Percentiles rank a stretch among this genome's conserved stretches.
phyloP scores from a whole-genome alignment of 106 monocot species.

The Dendrobium huoshanense region DNA sequence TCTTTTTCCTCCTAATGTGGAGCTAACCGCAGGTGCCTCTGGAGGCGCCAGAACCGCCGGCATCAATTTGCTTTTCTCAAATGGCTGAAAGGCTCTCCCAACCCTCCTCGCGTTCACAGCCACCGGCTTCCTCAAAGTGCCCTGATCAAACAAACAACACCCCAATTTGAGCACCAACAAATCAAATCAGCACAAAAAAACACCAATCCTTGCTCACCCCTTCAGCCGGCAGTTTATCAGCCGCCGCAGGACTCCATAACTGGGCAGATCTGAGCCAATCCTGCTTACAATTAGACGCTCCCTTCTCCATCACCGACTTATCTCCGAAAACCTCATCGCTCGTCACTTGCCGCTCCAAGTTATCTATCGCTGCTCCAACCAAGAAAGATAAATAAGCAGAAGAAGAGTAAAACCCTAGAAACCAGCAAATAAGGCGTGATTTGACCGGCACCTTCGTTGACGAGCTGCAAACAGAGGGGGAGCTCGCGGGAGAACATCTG shows the following conservation, averaged over 20 bases:
- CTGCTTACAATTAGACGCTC: constrained; percentile 24
- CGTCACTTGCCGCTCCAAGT: constrained; percentile 22
- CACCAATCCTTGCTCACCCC: constrained; percentile 8
- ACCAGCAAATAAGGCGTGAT: neutral
- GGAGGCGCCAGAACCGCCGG: neutral
- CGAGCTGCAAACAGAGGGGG: constrained; percentile 50
- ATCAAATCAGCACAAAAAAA: neutral
- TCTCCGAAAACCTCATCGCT: constrained; percentile 19
- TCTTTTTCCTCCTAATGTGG: constrained; percentile 14
- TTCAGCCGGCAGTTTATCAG: constrained; percentile 1
- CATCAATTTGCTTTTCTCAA: constrained; percentile 36
- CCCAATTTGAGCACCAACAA: neutral
- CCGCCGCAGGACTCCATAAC: constrained; percentile 42
- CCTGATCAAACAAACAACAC: constrained; percentile 9
- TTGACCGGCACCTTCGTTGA: constrained; percentile 31
- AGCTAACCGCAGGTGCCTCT: constrained; percentile 21
- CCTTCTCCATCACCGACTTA: constrained; percentile 14
- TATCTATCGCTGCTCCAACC: constrained; percentile 43
- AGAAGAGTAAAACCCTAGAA: neutral
- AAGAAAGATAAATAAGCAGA: neutral
- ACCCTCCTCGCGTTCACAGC: constrained; percentile 36
- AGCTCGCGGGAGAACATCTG: constrained; percentile 62
- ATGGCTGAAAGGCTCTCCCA: constrained; percentile 67
- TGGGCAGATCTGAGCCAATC: constrained; percentile 69
- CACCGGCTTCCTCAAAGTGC: constrained; percentile 33